Conservation (phyloP, 148 eudicot species). For the Euryodendron excelsum region DNA sequence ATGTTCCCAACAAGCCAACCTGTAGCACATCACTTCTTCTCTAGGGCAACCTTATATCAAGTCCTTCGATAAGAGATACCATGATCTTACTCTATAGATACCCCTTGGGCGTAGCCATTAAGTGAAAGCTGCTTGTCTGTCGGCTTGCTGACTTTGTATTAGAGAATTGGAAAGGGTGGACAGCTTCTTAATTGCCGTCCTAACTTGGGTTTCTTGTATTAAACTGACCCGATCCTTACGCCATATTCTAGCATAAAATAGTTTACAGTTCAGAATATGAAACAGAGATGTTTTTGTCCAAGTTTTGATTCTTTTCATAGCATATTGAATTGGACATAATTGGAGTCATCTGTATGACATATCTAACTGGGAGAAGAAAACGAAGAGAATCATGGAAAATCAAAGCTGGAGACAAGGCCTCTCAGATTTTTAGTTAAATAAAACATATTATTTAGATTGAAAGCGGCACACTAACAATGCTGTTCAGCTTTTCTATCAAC, state of each 20-base stretch:
- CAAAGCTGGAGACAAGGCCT: slow-evolving; percentile 10
- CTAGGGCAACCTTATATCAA: too few species aligned
- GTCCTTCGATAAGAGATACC: too few species aligned
- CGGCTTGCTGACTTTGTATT: background rate
- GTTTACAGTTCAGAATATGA: too few species aligned
- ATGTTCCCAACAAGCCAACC: too few species aligned
- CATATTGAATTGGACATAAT: background rate
- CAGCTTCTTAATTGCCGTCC: slow-evolving; percentile 17
- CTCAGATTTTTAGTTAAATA: background rate
- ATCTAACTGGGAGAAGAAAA: background rate
- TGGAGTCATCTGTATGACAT: background rate
- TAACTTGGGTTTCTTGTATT: slow-evolving; percentile 1
- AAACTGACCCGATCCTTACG: slow-evolving; percentile 1
- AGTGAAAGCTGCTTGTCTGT: background rate
- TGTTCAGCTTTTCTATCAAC: background rate
- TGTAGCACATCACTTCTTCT: too few species aligned
- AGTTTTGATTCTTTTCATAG: background rate
- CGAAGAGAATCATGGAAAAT: slow-evolving; percentile 3
- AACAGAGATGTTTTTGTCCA: background rate
- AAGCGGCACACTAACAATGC: too few species aligned
- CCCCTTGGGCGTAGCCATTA: too few species aligned
- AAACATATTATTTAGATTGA: background rate
- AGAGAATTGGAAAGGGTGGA: background rate
- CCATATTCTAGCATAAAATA: too few species aligned
- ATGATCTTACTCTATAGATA: too few species aligned